Base-by-base conservation (phyloP, 495 filamentous ascomycete species). In the Cercophora samala region DNA sequence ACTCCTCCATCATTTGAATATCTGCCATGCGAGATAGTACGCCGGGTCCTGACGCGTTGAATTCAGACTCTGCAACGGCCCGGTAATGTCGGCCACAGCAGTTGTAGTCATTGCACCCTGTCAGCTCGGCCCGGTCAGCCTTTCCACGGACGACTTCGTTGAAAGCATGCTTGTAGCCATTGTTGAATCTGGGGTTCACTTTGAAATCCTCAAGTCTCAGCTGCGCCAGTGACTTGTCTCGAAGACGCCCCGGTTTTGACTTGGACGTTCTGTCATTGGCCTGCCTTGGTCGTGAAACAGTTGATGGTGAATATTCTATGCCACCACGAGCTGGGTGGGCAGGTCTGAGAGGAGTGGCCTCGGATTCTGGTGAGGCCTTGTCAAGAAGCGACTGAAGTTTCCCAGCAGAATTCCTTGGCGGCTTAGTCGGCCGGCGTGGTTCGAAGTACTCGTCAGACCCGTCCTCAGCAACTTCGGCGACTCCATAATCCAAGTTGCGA, bases 41-140 rank as follows among this genome's bases (percentile, higher is more conserved):
- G 0, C 61, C 65, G 17, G 74, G 55, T 32, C 75, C 75, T 23
- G 68, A 74, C 17, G 71, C 68, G 59, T 68, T 66, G 21, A 81
- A 78, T 37, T 77, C 74, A 58, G 79, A 82, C 65, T 81, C 83
- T 67, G 82, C 89, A 73, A 93, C 83, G 17, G 82, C 82, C n/a
- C 85, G 83, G 71, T 94, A 93, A 19, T 83, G 81, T 42, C 81
- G 83, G 55, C 93, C 93, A 73, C 93, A 96, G 78, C 93, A 97
- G 24, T 85, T 81, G 1, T 87, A 81, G 46, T 89, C 85, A 5
- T 87, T 90, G 74, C 95, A 99, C 4, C 92, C 91, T n/a, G 84
- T 80, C 8, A 96, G 79, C 69, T 88, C 90, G 65, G 88, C 87
- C n/a, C 92, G 89, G 23, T 89, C 86, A 19, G 89, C 84, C 70